Evolutionary conservation across 352 stramenopile genomes (phyloP).

Genomic region (Phytophthora quininea): DNA sequence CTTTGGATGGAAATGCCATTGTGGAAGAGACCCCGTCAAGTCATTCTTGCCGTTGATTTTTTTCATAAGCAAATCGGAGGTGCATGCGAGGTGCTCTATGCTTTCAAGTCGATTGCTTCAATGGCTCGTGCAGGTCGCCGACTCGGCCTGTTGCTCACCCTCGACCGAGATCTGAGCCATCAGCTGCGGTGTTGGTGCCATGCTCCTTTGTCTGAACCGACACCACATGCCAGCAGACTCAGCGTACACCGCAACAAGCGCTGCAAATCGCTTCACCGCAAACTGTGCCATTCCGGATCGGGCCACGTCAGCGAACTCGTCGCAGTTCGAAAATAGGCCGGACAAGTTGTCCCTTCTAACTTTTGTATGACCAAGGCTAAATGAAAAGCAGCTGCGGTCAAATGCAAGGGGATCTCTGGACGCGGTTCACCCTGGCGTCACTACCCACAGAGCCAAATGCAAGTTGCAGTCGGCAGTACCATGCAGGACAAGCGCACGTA

Average conservation of each 20-base stretch:
- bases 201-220: slow-evolving; percentile 10
- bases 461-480: too few relatives aligned
- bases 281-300: slow-evolving; percentile 14
- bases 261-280: slow-evolving; percentile 2
- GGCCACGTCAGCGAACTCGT: not conserved
- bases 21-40: too few relatives aligned
- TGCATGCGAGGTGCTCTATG: not conserved
- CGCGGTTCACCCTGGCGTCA: slow-evolving; percentile 14
- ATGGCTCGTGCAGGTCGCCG: not conserved
- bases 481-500: too few relatives aligned
- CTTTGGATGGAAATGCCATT: too few relatives aligned
- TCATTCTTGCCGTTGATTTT: too few relatives aligned
- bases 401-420: slow-evolving; percentile 12
- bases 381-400: slow-evolving; percentile 1
- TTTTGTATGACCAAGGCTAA: not conserved
- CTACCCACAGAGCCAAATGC: not conserved
- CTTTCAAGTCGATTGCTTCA: not conserved
- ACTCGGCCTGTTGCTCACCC: not conserved
- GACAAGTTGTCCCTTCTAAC: slow-evolving; percentile 2
- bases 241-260: not conserved
- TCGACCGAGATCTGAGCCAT: not conserved
- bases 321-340: slow-evolving; percentile 16
- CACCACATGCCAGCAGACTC: too few relatives aligned
- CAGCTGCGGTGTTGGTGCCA: not conserved
- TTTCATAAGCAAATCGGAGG: not conserved